phyloP scores from a whole-genome alignment of 2,329 filamentous ascomycete species.

The Penicillium sumatraense region DNA sequence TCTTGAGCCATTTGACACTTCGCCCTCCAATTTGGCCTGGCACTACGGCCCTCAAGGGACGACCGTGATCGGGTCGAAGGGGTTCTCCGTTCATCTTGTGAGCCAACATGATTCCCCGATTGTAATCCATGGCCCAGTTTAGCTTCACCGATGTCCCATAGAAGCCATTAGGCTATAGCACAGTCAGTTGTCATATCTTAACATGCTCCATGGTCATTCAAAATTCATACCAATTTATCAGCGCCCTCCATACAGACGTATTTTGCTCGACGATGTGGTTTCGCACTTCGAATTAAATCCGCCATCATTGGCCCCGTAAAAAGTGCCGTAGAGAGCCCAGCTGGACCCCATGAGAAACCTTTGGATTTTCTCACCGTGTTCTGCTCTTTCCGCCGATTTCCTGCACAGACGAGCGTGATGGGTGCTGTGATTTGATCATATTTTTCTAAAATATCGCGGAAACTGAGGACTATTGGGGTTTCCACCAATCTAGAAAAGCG shows the following conservation, averaged over 20 bases:
- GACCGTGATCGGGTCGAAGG: slow-evolving; percentile 82
- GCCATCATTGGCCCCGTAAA: slow-evolving; percentile 82
- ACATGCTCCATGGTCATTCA: no score
- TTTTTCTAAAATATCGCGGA: slow-evolving; percentile 72
- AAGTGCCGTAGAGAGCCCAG: slow-evolving; percentile 81
- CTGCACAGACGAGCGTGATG: slow-evolving; percentile 87
- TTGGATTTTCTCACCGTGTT: slow-evolving; percentile 90
- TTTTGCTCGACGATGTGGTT: slow-evolving; percentile 69
- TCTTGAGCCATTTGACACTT: slow-evolving; percentile 92
- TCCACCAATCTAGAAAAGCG: slow-evolving; percentile 67
- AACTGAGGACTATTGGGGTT: slow-evolving; percentile 71
- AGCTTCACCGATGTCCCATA: slow-evolving; percentile 89
- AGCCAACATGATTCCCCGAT: slow-evolving; percentile 82
- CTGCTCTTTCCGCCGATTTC: slow-evolving; percentile 90
- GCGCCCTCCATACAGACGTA: slow-evolving; percentile 93
- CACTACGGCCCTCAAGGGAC: slow-evolving; percentile 79
- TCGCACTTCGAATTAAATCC: slow-evolving; percentile 71
- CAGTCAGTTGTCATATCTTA: slow-evolving; percentile 5
- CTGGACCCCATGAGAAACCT: slow-evolving; percentile 91
- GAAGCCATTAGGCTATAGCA: slow-evolving; percentile 74
- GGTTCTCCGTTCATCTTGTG: slow-evolving; percentile 89
- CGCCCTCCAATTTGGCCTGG: slow-evolving; percentile 90
- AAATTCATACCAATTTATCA: slow-evolving; percentile 68
- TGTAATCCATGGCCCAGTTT: slow-evolving; percentile 84
- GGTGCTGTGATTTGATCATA: slow-evolving; percentile 85